A percentile compares a stretch with the other conserved stretches of the same genome.
phyloP scores from a whole-genome alignment of 805 yeast genomes.

The Candida xyloterini region DNA sequence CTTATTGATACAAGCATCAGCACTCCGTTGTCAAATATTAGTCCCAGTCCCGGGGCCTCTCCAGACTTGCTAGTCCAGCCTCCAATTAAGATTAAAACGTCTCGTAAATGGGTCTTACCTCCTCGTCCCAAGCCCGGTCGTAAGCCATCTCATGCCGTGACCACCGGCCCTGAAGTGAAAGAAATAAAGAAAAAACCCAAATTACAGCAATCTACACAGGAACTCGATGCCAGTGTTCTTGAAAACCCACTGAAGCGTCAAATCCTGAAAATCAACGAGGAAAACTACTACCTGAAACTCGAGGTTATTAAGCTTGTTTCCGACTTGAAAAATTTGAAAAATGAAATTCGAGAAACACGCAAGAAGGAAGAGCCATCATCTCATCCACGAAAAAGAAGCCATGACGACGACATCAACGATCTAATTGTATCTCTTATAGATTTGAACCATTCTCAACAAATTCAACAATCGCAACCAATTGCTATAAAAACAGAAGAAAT shows the following conservation, averaged over 20 bases:
- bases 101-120: conserved; percentile 80
- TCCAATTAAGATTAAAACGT: conserved; percentile 47
- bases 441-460: conserved; percentile 30
- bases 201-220: conserved; percentile 3
- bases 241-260: conserved; percentile 38
- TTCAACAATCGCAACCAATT: conserved; percentile 7
- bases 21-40: conserved; percentile 1
- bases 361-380: background rate
- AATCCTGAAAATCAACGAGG: conserved; percentile 42
- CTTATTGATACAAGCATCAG: conserved; percentile 9
- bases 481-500: conserved; percentile 10
- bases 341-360: conserved; percentile 16
- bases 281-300: conserved; percentile 41
- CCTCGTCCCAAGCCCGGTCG: conserved; percentile 79
- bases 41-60: conserved; percentile 13
- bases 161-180: conserved; percentile 3
- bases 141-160: conserved; percentile 38
- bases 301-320: conserved; percentile 45
- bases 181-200: conserved; percentile 13
- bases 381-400: conserved; percentile 24
- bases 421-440: conserved; percentile 35
- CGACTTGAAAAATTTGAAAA: conserved; percentile 38
- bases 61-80: conserved; percentile 10
- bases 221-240: conserved; percentile 19
- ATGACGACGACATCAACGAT: conserved; percentile 37